A percentile compares a stretch with the other conserved stretches of the same genome.
These are phyloP conservation scores for Russula vinacea DNA, from an alignment of 768 basidiomycete species.

Conservation along the genomic window DNA sequence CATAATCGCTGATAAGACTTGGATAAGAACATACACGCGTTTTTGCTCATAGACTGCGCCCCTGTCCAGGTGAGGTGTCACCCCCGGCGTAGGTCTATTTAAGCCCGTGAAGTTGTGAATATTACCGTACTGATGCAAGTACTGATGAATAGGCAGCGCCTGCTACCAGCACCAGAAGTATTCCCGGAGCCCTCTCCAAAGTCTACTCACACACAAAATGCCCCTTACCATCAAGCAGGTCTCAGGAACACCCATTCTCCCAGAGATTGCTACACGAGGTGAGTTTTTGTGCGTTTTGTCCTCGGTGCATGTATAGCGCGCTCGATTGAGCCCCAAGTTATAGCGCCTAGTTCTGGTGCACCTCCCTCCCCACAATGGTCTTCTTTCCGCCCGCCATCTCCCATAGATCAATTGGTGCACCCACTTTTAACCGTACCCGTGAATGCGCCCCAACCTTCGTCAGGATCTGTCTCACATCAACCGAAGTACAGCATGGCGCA, in stretches of 20 bases:
- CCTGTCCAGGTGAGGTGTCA: neutral
- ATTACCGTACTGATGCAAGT: no score
- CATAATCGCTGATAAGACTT: no score
- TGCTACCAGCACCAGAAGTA: neutral
- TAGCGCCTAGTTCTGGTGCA: neutral
- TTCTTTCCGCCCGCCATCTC: neutral
- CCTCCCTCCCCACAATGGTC: neutral
- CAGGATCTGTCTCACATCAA: no score
- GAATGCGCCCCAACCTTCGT: no score
- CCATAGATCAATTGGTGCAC: no score
- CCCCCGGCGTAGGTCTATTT: neutral
- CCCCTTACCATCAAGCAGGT: neutral
- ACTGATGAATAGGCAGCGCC: neutral
- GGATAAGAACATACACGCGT: neutral
- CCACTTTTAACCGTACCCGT: no score
- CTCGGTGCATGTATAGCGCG: neutral
- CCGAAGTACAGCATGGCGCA: no score
- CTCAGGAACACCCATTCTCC: neutral
- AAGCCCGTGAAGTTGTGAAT: neutral
- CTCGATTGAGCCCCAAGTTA: neutral
- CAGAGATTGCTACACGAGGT: neutral
- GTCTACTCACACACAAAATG: neutral
- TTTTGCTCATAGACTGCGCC: no score
- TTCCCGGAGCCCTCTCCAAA: neutral
- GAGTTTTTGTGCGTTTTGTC: neutral